phyloP scores from a whole-genome alignment of 805 yeast species.

The Schwanniomyces polymorphus region DNA sequence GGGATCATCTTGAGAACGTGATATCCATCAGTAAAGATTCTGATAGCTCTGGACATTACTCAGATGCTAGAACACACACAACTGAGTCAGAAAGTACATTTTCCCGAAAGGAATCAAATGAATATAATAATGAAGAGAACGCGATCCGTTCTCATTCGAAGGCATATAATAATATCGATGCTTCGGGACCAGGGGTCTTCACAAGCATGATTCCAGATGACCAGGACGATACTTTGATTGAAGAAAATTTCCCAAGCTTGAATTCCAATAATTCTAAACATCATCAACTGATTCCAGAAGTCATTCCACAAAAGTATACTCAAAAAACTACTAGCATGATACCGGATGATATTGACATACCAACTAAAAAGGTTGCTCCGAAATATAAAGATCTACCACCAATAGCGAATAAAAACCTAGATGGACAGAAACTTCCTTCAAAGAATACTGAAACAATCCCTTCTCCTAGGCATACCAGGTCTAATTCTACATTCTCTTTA shows the following conservation, averaged over 20 bases:
- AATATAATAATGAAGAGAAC: not conserved
- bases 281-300: not conserved
- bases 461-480: conserved; percentile 18
- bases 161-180: not conserved
- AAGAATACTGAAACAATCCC: not conserved
- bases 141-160: not conserved
- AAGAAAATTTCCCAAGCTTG: not conserved
- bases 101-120: not conserved
- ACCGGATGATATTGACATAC: not conserved
- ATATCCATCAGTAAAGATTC: not conserved
- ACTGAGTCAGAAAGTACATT: not conserved
- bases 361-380: not conserved
- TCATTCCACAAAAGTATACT: not conserved
- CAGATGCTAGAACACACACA: not conserved
- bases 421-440: not conserved
- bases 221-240: conserved; percentile 21
- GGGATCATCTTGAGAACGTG: not conserved
- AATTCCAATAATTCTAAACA: not conserved
- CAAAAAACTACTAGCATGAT: conserved; percentile 1
- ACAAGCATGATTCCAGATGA: conserved; percentile 6
- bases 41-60: not conserved
- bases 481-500: conserved; percentile 19
- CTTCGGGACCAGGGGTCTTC: not conserved
- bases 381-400: not conserved
- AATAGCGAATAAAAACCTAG: not conserved